Evolutionary conservation across 768 basidiomycete genomes (phyloP), one percentile per base, ranked within the genome.

Genomic region (Tricholoma hemisulphureum): DNA sequence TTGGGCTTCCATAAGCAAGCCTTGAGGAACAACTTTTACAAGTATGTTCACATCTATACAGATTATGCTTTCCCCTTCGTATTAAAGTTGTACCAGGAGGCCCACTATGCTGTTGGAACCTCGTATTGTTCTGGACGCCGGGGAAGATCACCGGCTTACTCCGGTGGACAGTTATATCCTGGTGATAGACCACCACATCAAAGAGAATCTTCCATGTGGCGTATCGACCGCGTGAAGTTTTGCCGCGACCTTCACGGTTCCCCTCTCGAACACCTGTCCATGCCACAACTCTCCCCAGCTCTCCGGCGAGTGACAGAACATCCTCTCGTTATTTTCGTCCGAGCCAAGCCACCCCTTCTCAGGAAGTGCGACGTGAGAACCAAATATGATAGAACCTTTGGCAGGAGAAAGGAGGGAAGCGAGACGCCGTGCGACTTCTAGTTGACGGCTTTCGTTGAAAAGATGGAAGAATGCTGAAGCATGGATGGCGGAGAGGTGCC

Each of bases 381-480:
- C 81, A 56, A 81, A 77, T 35, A 82, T 76, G 21, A 80, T 60
- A 2, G 80, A 79, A 2, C 81, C 82, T 1, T 77, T 73, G 23
- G 64, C 63, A 2, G 74, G 75, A 0, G 75, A 71, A n/a, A 83
- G 72, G 4, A 83, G 65, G 7, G 70, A 70, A 1, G 76, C 79
- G 24, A 83, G 64, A 7, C 69, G 66, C 16, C 65, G 69, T 2
- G 78, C 83, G 49, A 84, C 68, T 32, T 74, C 61, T 9, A 67
- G 57, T 60, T 84, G 82, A 26, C 69, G 53, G 16, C 60, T 69
- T 45, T 72, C 71, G 54, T 63, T 58, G 65, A 85, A 85, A 28
- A 84, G 74, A 60, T 83, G 83, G 61, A 87, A 85, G 66, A 86
- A 71, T 6, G 78, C 68, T 11, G 77, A 72, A 2, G 78, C 77